Evolutionary conservation across 177 flowering plant species (phyloP).

Genomic region (Viscum album): DNA sequence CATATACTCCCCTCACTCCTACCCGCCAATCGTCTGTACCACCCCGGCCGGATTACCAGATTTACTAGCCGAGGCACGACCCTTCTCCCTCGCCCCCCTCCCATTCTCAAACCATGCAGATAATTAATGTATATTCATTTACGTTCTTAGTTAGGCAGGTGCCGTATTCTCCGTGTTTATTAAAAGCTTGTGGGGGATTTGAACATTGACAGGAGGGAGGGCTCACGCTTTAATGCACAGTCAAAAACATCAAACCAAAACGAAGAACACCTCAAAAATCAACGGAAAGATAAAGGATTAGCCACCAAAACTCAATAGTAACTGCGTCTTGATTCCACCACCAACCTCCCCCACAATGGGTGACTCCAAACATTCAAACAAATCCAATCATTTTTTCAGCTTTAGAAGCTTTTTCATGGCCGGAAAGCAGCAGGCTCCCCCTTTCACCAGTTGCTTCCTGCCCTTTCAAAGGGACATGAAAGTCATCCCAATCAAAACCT

Average conservation of each 20-base stretch:
- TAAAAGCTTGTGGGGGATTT: too few species aligned
- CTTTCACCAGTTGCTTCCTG: conserved; percentile 2
- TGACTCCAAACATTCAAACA: conserved; percentile 23
- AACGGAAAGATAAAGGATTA: too few species aligned
- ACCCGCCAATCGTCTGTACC: background rate
- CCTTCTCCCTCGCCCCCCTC: too few species aligned
- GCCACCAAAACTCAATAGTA: too few species aligned
- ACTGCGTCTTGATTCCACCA: background rate
- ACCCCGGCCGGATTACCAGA: background rate
- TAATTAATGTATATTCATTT: too few species aligned
- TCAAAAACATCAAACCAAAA: too few species aligned
- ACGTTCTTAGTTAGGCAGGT: too few species aligned
- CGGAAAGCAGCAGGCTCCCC: conserved; percentile 13
- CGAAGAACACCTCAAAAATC: too few species aligned
- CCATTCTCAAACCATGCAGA: too few species aligned
- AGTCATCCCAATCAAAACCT: conserved; percentile 16
- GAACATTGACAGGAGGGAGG: too few species aligned
- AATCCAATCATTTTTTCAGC: conserved; percentile 26
- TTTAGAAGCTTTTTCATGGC: conserved; percentile 25
- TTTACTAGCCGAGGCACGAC: background rate
- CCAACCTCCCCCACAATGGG: background rate
- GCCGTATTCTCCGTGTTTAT: too few species aligned
- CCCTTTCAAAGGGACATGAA: conserved; percentile 18
- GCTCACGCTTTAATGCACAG: too few species aligned
- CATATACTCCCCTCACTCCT: background rate